These are phyloP conservation scores for Saxispiralis lemnorum DNA, from an alignment of 495 filamentous ascomycete genomes.

Conservation along the genomic window DNA sequence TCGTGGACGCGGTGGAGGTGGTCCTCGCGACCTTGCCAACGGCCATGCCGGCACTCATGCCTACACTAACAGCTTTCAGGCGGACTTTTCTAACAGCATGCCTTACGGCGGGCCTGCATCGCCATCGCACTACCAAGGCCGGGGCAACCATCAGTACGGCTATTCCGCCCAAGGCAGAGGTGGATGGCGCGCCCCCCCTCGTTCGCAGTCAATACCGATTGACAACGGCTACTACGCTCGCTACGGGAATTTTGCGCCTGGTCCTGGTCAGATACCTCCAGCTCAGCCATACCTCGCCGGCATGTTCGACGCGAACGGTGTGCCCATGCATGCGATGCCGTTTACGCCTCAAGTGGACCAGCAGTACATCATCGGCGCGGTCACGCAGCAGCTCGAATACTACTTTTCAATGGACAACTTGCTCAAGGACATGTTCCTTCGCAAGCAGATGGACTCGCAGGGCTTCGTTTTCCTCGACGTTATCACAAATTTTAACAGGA, in stretches of 20 bases:
- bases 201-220: conserved; percentile 22
- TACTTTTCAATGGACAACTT: conserved; percentile 95
- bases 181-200: conserved; percentile 13
- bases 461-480: conserved; percentile 70
- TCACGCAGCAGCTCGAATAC: conserved; percentile 39
- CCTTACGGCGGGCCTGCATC: conserved; percentile 15
- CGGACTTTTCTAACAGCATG: conserved; percentile 10
- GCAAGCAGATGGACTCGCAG: conserved; percentile 82
- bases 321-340: conserved; percentile 46
- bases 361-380: conserved; percentile 1
- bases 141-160: conserved; percentile 5
- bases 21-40: conserved; percentile 8
- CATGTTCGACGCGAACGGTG: conserved; percentile 17
- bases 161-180: conserved; percentile 3
- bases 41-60: conserved; percentile 9
- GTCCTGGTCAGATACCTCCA: conserved; percentile 11
- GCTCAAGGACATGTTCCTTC: conserved; percentile 80
- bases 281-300: conserved; percentile 17
- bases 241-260: conserved; percentile 12
- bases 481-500: conserved; percentile 68
- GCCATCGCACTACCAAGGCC: conserved; percentile 6
- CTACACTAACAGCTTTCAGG: conserved; percentile 15
- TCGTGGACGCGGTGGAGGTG: conserved; percentile 17
- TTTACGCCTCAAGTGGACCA: conserved; percentile 22
- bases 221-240: conserved; percentile 19